Evolutionary conservation across 2,329 filamentous ascomycete species (phyloP).

Genomic region (Colletotrichum sp.): DNA sequence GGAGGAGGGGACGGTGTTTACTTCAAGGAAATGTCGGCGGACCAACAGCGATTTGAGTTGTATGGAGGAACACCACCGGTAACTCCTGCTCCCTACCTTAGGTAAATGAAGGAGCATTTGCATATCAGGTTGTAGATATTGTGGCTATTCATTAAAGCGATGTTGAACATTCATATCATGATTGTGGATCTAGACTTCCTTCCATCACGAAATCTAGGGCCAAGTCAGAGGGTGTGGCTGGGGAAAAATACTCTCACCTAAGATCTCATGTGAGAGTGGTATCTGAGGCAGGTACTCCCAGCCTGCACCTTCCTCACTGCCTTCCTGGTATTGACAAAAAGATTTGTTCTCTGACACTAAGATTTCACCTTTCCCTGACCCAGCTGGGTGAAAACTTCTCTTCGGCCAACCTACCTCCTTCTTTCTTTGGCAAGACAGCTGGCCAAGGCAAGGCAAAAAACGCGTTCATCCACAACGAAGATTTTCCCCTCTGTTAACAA

Average conservation of each 20-base stretch:
- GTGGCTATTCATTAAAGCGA: background rate
- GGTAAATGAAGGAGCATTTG: background rate
- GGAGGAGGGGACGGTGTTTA: background rate
- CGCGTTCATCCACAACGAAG: background rate
- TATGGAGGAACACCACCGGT: background rate
- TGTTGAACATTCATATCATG: background rate
- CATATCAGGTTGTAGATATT: background rate
- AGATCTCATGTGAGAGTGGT: background rate
- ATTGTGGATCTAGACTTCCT: too few relatives aligned
- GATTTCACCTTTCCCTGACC: background rate
- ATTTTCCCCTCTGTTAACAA: background rate
- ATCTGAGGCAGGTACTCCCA: background rate
- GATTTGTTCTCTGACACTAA: background rate
- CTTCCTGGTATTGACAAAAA: background rate
- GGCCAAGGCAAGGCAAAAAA: rapidly evolving
- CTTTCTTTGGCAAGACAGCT: background rate
- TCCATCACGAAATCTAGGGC: too few relatives aligned
- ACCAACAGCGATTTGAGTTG: background rate
- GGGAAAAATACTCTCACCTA: background rate
- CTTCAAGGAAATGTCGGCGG: background rate
- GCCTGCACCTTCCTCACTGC: background rate
- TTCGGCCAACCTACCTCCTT: background rate
- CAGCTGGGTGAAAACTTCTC: background rate
- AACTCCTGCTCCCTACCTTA: background rate
- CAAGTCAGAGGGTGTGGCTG: background rate